Conservation (phyloP, 1,139 yeast genomes). For the Schizosaccharomyces versatilis region DNA sequence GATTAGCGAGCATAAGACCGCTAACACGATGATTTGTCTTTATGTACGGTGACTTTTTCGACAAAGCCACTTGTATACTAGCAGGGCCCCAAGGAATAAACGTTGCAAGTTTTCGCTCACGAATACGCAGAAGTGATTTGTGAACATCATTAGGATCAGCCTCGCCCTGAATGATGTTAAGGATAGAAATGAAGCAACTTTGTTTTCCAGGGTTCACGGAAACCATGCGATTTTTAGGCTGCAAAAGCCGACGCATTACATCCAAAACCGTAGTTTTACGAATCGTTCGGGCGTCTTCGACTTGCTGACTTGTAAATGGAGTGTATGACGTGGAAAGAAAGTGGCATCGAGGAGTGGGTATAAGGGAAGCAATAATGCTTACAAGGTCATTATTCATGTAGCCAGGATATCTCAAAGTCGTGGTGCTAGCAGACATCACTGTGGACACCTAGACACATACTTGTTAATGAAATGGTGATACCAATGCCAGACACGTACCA, state of each 20-base stretch:
- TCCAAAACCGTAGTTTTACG: slow-evolving; percentile 67
- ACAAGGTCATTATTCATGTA: slow-evolving; percentile 75
- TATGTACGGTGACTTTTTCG: slow-evolving; percentile 47
- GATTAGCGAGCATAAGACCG: slow-evolving; percentile 16
- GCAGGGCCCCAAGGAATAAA: slow-evolving; percentile 82
- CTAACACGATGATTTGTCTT: slow-evolving; percentile 15
- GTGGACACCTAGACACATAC: slow-evolving; percentile 25
- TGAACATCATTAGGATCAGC: slow-evolving; percentile 55
- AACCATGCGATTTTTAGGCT: slow-evolving; percentile 61
- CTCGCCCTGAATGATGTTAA: slow-evolving; percentile 56
- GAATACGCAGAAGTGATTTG: slow-evolving; percentile 56
- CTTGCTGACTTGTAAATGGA: slow-evolving; percentile 50
- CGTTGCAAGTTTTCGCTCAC: slow-evolving; percentile 38
- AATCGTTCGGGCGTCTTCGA: slow-evolving; percentile 35
- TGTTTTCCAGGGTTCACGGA: slow-evolving; percentile 20
- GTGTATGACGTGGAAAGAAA: slow-evolving; percentile 72
- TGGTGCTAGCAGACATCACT: slow-evolving; percentile 64
- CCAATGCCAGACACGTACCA: slow-evolving; percentile 24
- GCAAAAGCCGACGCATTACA: slow-evolving; percentile 58
- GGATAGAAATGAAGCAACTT: slow-evolving; percentile 42
- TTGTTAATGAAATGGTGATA: background rate
- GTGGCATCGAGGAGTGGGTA: slow-evolving; percentile 79
- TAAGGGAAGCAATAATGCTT: slow-evolving; percentile 56
- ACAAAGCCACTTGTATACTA: slow-evolving; percentile 55
- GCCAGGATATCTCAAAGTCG: slow-evolving; percentile 76